Base-by-base conservation (phyloP, 257 asterid genomes). In the Salvia rosmarinus region DNA sequence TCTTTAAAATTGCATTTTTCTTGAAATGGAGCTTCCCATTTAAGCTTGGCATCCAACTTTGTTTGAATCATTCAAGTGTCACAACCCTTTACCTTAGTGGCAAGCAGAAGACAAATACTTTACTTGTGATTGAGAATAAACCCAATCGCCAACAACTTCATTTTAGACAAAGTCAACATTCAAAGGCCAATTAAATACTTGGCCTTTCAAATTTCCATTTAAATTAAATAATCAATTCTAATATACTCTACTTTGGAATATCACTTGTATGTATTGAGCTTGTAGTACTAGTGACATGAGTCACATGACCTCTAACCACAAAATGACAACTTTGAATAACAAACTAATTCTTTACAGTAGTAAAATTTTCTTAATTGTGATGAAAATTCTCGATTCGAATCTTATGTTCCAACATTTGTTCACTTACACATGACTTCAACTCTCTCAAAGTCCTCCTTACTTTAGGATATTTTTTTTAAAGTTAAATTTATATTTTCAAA, bases 1-100 rank as follows among this genome's bases (percentile, higher is more conserved):
- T n/a, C n/a, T n/a, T n/a, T n/a, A n/a, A n/a, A n/a, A n/a, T n/a
- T n/a, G n/a, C n/a, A n/a, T n/a, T n/a, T n/a, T n/a, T n/a, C n/a
- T n/a, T n/a, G n/a, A n/a, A n/a, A n/a, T n/a, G n/a, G n/a, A 75
- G 82, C 83, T 81, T 81, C 78, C 28, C 34, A 55, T 67, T 58
- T 47, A 81, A 81, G 85, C 56, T 71, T 78, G 83, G 85, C 75
- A 81, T 81, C 77, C 50, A 55, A 78, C 30, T 17, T 35, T 39
- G 46, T 32, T 54, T 49, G 63, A 69, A 80, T 55, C 67, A 58
- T 68, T 28, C 56, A 43, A 16, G 46, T 30, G 34, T 54, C 47
- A 43, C 64, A 46, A 64, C 42, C 64, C 75, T 79, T 82, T 76
- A 64, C 68, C 76, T 37, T 54, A 57, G 77, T 82, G 84, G 82